Evolutionary conservation across 306 rosid species (phyloP).

Genomic region (Dryas drummondii): DNA sequence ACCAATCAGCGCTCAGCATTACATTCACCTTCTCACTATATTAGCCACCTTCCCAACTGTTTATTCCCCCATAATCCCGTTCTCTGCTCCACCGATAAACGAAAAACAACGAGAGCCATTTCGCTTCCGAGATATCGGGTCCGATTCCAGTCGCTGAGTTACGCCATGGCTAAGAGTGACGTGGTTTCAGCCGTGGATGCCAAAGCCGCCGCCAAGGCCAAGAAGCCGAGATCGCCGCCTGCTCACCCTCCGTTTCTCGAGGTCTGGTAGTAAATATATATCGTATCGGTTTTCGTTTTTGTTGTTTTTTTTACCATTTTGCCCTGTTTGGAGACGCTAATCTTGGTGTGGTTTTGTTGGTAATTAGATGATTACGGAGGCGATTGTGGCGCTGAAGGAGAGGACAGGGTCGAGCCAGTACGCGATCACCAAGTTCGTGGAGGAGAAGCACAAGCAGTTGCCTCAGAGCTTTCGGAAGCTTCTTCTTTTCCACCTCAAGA

Average conservation of each 20-base stretch:
- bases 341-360: neutral
- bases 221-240: conserved; percentile 25
- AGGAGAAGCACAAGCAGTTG: conserved; percentile 53
- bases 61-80: neutral
- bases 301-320: neutral
- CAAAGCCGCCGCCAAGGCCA: conserved; percentile 20
- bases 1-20: conserved; percentile 38
- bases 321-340: neutral
- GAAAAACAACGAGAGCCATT: accelerated
- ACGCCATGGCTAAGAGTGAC: conserved; percentile 14
- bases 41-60: conserved; percentile 11
- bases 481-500: conserved; percentile 57
- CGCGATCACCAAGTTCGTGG: conserved; percentile 45
- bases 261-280: conserved; percentile 1
- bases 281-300: no score
- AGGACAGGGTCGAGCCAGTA: conserved; percentile 50
- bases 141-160: neutral
- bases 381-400: conserved; percentile 46
- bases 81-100: neutral
- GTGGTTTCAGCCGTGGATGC: neutral
- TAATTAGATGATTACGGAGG: conserved; percentile 42
- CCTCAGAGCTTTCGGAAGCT: conserved; percentile 66
- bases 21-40: conserved; percentile 10
- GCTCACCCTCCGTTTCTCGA: conserved; percentile 43
- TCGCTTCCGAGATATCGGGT: neutral